Base-by-base conservation (phyloP, 768 basidiomycete species). In the Boletus sp. region DNA sequence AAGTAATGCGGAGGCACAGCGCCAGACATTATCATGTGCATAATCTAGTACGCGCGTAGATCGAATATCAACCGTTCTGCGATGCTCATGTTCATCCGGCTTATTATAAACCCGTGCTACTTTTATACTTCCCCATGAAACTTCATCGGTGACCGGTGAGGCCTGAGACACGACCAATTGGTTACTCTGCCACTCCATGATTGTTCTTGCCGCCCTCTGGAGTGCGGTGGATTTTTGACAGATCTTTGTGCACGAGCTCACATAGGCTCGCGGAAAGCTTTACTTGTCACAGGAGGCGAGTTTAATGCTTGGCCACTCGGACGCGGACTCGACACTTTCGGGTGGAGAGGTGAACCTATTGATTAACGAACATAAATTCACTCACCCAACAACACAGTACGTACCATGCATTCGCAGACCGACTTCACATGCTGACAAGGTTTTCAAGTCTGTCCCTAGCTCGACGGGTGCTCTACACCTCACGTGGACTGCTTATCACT, bases 11-110 rank as follows among this genome's bases (percentile, higher is more conserved):
- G 10, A 27, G 47, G 35, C 25, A 55, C 51, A 33, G 41, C 17
- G 50, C 59, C 21, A 46, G 41, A 43, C 46, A 48, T 51, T 52
- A 50, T 66, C 33, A 51, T 67, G 62, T 64, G 54, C 51, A 65
- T 65, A 64, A 51, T 50, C 33, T 38, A 50, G 32, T 55, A 53
- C 25, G 48, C 40, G 14, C 45, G 38, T 43, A 32, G 57, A n/a
- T n/a, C n/a, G n/a, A 44, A 52, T 56, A 45, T 30, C 32, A 45
- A 47, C 3, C 45, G 33, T 46, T 56, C 27, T 49, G 23, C 34
- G 15, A 41, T 54, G 49, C 23, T 51, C 15, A 21, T 51, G 39
- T 35, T 35, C 34, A 17, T 21, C 21, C 1, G 21, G 30, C 29
- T 38, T 48, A 21, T 25, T 25, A 25, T 25, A 14, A 17, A 7